Percentiles rank a stretch among this genome's conserved stretches.
Evolutionary conservation across 2,329 filamentous ascomycete species (phyloP).

Genomic region (Aspergillus proliferans): DNA sequence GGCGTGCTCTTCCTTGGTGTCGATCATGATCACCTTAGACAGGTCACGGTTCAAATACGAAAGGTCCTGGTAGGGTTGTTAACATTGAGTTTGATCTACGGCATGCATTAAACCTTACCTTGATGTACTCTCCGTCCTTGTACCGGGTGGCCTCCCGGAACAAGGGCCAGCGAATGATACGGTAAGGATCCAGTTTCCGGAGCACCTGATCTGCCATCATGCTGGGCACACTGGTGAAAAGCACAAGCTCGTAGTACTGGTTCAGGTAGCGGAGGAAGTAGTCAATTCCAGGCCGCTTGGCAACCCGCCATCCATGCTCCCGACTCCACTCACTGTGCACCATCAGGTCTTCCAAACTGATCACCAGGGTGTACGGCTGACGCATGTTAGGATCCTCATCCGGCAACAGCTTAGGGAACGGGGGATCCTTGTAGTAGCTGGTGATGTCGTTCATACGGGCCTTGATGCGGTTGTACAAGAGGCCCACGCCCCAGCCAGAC

Average conservation of each 20-base stretch:
- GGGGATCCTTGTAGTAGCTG: constrained; percentile 91
- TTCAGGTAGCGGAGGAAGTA: constrained; percentile 96
- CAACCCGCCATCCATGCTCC: constrained; percentile 90
- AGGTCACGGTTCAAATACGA: constrained; percentile 94
- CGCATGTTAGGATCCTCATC: constrained; percentile 66
- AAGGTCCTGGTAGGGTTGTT: constrained; percentile 61
- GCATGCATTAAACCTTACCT: constrained; percentile 58
- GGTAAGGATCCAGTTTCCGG: constrained; percentile 89
- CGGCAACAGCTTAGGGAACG: constrained; percentile 85
- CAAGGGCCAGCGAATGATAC: constrained; percentile 89
- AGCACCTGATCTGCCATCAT: constrained; percentile 80
- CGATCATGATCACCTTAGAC: constrained; percentile 90
- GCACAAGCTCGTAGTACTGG: constrained; percentile 95
- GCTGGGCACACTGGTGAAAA: constrained; percentile 86
- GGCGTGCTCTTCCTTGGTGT: constrained; percentile 76
- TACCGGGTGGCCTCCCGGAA: constrained; percentile 97
- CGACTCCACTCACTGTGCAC: constrained; percentile 92
- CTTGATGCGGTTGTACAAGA: constrained; percentile 75
- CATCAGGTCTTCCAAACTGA: constrained; percentile 88
- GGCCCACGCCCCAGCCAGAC: constrained; percentile 66
- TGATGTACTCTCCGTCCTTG: constrained; percentile 91
- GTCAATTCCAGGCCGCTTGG: constrained; percentile 90
- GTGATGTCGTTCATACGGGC: constrained; percentile 70
- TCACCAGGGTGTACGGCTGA: constrained; percentile 83
- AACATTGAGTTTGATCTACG: constrained; percentile 45